Base-by-base conservation (phyloP, 768 basidiomycete genomes). In the Collybia sp. region DNA sequence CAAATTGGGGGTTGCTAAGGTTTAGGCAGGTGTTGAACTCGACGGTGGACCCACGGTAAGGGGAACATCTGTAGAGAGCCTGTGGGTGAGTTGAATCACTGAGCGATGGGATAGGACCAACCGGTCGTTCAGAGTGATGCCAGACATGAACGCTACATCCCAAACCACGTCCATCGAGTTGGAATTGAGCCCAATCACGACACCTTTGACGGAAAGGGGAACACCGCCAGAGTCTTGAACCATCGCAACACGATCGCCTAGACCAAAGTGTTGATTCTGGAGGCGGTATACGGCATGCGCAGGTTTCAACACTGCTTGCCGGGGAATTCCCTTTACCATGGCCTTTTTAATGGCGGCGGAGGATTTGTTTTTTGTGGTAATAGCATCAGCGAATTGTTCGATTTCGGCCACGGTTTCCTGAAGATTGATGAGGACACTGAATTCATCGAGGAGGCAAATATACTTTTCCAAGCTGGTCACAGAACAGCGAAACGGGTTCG, bases 191-290 rank as follows among this genome's bases (percentile, higher is more conserved):
- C 94, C 91, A 43, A 98, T 80, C 18, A 98, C 93, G 12, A 95
- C 91, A 16, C 96, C 96, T 66, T 95, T 97, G 43, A 84, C 85
- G 1, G 84, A 82, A 12, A 98, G 71, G 1, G 94, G 93, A 0
- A 98, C 94, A 30, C 86, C 83, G 20, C 94, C 94, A 0, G 93
- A 85, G 59, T 98, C 96, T 55, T 90, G 87, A 1, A 97, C 93
- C 89, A 95, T 96, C 13, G 86, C 88, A 32, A 97, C 94, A 10
- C 96, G 79, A 64, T 99, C 95, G 11, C 95, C 95, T 5, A 98
- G 75, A 0, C 75, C 70, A 59, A 97, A 99, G 11, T 67, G 70
- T 63, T 98, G 96, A 45, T 89, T 87, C 59, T 93, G 92, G 6
- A 98, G 72, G 17, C 93, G 85, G 58, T 91, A 93, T 5, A 85